These are phyloP conservation scores for Xylariaceae sp. DNA, from an alignment of 2,329 filamentous ascomycete species.

Conservation along the genomic window DNA sequence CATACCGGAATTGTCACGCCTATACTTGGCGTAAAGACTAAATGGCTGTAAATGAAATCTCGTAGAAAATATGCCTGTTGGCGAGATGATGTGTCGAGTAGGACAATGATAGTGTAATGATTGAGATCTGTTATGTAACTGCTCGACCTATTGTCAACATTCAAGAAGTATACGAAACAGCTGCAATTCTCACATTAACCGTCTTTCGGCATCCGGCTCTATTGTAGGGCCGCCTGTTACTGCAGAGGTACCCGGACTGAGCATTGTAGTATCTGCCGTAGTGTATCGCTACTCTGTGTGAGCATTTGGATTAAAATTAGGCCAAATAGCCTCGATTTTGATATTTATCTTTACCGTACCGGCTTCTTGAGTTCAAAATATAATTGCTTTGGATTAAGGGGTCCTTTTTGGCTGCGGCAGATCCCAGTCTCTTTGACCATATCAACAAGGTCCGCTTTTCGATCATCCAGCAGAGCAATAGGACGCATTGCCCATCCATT, in stretches of 20 bases:
- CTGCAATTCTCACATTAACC: conserved; percentile 10
- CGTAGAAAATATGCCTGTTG: conserved; percentile 14
- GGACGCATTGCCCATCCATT: neutral
- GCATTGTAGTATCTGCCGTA: neutral
- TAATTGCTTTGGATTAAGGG: conserved; percentile 10
- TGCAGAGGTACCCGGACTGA: neutral
- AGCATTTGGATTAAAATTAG: neutral
- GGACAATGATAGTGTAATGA: neutral
- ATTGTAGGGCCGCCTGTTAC: neutral
- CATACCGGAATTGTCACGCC: conserved; percentile 9
- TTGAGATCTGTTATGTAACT: conserved; percentile 19
- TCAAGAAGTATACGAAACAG: neutral
- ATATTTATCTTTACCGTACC: neutral
- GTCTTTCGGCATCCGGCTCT: conserved; percentile 17
- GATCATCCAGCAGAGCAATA: conserved; percentile 16
- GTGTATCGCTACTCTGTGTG: conserved; percentile 8
- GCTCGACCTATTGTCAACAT: neutral
- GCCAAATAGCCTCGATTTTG: neutral
- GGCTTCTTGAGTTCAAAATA: conserved; percentile 9
- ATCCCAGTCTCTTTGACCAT: conserved; percentile 8
- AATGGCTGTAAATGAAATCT: conserved; percentile 15
- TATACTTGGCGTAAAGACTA: conserved; percentile 8
- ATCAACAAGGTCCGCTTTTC: conserved; percentile 8
- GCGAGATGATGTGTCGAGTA: conserved; percentile 12
- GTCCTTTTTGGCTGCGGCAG: conserved; percentile 8